Conservation (phyloP, 2,329 filamentous ascomycete species). For the Beauveria caledonica region DNA sequence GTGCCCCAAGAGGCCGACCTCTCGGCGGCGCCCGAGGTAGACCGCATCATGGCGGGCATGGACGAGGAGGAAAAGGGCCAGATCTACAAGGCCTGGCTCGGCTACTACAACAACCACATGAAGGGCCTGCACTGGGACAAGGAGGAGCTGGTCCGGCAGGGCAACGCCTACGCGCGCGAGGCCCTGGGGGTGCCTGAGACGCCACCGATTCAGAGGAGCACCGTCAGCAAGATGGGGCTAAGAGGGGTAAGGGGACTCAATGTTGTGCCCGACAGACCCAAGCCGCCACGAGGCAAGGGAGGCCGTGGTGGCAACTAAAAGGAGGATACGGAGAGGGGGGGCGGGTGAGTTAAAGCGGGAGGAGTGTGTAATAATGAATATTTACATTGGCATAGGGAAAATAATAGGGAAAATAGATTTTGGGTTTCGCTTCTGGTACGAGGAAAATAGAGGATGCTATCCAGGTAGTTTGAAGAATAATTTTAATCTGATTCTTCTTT, state of each 20-base stretch:
- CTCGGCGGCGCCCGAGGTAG: constrained; percentile 30
- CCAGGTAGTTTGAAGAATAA: background rate
- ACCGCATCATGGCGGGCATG: constrained; percentile 32
- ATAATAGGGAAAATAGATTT: background rate
- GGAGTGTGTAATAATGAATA: background rate
- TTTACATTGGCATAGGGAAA: background rate
- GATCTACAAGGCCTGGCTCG: constrained; percentile 50
- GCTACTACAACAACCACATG: constrained; percentile 44
- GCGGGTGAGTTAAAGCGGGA: no score
- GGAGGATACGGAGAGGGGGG: background rate
- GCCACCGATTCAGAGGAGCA: constrained; percentile 38
- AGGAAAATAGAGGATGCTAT: background rate
- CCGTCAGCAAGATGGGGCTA: constrained; percentile 50
- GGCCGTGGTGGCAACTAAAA: constrained; percentile 16
- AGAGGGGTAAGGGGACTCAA: constrained; percentile 42
- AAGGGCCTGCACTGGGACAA: constrained; percentile 37
- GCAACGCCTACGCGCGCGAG: constrained; percentile 40
- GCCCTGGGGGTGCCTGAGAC: constrained; percentile 39
- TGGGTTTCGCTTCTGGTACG: background rate
- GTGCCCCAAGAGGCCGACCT: constrained; percentile 38
- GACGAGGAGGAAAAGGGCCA: constrained; percentile 36
- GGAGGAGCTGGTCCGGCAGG: constrained; percentile 39
- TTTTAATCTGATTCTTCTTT: background rate
- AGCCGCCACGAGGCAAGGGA: constrained; percentile 15
- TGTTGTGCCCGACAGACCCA: constrained; percentile 35